Evolutionary conservation across 2,329 filamentous ascomycete species (phyloP).

Genomic region (Stromatinia cepivora): DNA sequence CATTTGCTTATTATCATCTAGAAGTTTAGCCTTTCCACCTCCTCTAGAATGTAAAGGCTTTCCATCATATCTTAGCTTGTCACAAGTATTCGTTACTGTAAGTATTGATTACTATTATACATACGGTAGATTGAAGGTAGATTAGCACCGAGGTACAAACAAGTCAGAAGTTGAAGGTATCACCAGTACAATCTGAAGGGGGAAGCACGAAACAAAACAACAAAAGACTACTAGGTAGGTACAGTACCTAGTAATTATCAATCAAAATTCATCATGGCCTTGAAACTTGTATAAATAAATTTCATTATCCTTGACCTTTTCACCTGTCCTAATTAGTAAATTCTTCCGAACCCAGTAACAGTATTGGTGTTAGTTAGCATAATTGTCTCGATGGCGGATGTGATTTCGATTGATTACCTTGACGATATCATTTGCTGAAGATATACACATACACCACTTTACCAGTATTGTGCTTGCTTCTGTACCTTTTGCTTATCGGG

Average conservation of each 20-base stretch:
- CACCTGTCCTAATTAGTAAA: background rate
- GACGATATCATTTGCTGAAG: slow-evolving; percentile 12
- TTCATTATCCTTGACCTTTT: background rate
- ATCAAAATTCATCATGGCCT: background rate
- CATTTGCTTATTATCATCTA: slow-evolving; percentile 1
- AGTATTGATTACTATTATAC: background rate
- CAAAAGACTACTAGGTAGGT: background rate
- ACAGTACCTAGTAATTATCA: background rate
- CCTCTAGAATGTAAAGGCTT: background rate
- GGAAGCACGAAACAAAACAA: background rate
- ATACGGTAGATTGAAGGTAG: background rate
- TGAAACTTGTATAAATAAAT: background rate
- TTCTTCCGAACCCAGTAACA: background rate
- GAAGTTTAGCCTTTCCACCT: background rate
- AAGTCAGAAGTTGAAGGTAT: background rate
- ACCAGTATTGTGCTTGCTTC: slow-evolving; percentile 12
- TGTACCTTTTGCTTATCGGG: slow-evolving; percentile 8
- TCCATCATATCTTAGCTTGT: background rate
- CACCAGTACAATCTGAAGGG: background rate
- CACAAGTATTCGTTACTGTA: background rate
- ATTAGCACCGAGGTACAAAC: background rate
- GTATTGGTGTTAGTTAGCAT: background rate
- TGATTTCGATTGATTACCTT: slow-evolving; percentile 8
- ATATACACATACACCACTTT: slow-evolving; percentile 3
- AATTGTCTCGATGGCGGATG: slow-evolving; percentile 7